phyloP scores from a whole-genome alignment of 352 stramenopile species.

The Phytophthora hibernalis region DNA sequence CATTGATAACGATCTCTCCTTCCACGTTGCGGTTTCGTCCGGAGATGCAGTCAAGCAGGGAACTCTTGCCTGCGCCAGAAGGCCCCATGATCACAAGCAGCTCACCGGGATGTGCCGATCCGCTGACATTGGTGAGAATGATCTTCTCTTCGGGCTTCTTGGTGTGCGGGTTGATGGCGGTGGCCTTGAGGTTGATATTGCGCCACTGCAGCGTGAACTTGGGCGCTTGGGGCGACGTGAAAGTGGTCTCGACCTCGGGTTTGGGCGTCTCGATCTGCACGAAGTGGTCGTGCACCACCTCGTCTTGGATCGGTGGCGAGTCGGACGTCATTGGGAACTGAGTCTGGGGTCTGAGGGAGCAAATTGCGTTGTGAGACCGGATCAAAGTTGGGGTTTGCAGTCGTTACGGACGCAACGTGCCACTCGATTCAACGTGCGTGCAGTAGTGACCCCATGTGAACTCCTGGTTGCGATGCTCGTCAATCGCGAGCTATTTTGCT shows the following conservation, averaged over 20 bases:
- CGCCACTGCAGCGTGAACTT: slow-evolving; percentile 50
- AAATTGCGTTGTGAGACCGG: neutral
- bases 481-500: neutral
- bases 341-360: neutral
- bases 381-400: neutral
- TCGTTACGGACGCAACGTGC: neutral
- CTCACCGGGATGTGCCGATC: slow-evolving; percentile 50
- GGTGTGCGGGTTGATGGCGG: slow-evolving; percentile 45
- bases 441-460: neutral
- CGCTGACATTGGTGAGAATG: slow-evolving; percentile 59
- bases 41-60: slow-evolving; percentile 90
- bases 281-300: slow-evolving; percentile 3
- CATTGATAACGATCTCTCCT: slow-evolving; percentile 65
- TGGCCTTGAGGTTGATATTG: slow-evolving; percentile 38
- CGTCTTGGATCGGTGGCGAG: neutral
- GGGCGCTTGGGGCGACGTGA: slow-evolving; percentile 28
- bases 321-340: neutral
- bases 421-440: neutral
- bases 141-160: slow-evolving; percentile 51
- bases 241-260: slow-evolving; percentile 60
- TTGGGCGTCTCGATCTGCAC: slow-evolving; percentile 21
- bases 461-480: neutral
- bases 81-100: slow-evolving; percentile 78
- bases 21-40: slow-evolving; percentile 82
- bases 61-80: slow-evolving; percentile 86